Percentiles rank a stretch among this genome's conserved stretches.
phyloP scores from a whole-genome alignment of 202 grass and related monocot genomes.

The Sporobolus alterniflorus region DNA sequence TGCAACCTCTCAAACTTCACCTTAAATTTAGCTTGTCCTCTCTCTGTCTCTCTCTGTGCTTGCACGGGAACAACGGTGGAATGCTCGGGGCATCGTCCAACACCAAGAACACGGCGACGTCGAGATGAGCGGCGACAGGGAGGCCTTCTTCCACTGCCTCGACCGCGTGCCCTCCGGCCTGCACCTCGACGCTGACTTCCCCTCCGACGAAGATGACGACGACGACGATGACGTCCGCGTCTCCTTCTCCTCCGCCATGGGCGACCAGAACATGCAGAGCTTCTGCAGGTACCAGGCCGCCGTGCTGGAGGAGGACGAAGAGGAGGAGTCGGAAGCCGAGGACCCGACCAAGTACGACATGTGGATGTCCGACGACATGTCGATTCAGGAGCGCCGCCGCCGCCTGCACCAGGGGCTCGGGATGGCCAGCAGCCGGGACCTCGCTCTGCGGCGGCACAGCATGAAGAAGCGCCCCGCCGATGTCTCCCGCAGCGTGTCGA shows the following conservation, averaged over 20 bases:
- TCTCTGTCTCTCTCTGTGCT: neutral
- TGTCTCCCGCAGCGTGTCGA: constrained; percentile 23
- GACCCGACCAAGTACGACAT: constrained; percentile 66
- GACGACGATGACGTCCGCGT: constrained; percentile 69
- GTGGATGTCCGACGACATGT: constrained; percentile 89
- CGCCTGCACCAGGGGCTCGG: constrained; percentile 82
- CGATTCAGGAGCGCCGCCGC: constrained; percentile 79
- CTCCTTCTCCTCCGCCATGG: constrained; percentile 78
- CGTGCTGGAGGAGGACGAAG: constrained; percentile 43
- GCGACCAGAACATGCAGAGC: constrained; percentile 46
- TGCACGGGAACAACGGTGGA: constrained; percentile 40
- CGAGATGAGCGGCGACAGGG: constrained; percentile 53
- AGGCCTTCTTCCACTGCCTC: constrained; percentile 82
- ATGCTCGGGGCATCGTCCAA: constrained; percentile 27
- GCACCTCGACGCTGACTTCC: constrained; percentile 67
- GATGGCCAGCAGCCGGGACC: constrained; percentile 63
- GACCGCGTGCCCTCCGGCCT: constrained; percentile 78
- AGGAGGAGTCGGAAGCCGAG: constrained; percentile 24
- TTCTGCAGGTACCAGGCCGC: constrained; percentile 39
- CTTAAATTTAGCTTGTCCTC: constrained; percentile 33
- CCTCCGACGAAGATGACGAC: constrained; percentile 60
- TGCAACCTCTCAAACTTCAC: constrained; percentile 33
- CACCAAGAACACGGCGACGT: constrained; percentile 25
- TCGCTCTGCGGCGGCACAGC: constrained; percentile 55
- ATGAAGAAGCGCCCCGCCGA: constrained; percentile 53